These are phyloP conservation scores for Diaporthe vaccinii DNA, from an alignment of 2,329 filamentous ascomycete species.

Conservation along the genomic window DNA sequence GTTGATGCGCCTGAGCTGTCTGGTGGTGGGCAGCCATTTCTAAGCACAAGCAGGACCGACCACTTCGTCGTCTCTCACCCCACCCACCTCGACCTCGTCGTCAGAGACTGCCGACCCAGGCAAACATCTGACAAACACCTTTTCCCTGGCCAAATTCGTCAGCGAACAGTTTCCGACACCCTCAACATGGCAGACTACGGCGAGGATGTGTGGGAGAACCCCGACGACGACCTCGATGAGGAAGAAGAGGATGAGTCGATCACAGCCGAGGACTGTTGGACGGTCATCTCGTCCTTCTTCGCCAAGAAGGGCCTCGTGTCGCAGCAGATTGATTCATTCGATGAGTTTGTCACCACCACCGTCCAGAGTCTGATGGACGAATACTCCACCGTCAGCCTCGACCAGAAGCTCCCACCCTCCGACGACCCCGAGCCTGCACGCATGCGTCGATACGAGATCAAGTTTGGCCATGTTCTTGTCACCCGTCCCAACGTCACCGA, in stretches of 20 bases:
- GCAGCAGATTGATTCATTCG: constrained; percentile 97
- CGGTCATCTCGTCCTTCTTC: constrained; percentile 97
- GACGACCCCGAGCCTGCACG: constrained; percentile 84
- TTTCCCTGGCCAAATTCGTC: not conserved
- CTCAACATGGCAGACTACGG: constrained; percentile 69
- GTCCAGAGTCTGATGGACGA: constrained; percentile 96
- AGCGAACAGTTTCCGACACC: not conserved
- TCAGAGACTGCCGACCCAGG: not conserved
- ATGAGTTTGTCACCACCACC: constrained; percentile 94
- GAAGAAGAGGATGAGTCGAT: constrained; percentile 79
- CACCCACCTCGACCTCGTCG: not conserved
- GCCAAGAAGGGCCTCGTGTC: constrained; percentile 95
- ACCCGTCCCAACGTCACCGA: constrained; percentile 93
- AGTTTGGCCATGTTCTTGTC: constrained; percentile 91
- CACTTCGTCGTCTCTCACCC: not conserved
- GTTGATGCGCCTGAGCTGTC: constrained; percentile 41
- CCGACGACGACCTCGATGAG: constrained; percentile 72
- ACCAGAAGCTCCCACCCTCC: constrained; percentile 87
- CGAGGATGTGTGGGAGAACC: constrained; percentile 59
- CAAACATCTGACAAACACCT: not conserved
- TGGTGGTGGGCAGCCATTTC: constrained; percentile 41
- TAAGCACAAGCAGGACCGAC: constrained; percentile 36
- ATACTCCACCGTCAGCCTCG: constrained; percentile 90
- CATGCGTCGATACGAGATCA: constrained; percentile 93
- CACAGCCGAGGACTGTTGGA: constrained; percentile 98